Base-by-base conservation (phyloP, 371 early-diverging fungal genomes). In the Mucor velutinosus region DNA sequence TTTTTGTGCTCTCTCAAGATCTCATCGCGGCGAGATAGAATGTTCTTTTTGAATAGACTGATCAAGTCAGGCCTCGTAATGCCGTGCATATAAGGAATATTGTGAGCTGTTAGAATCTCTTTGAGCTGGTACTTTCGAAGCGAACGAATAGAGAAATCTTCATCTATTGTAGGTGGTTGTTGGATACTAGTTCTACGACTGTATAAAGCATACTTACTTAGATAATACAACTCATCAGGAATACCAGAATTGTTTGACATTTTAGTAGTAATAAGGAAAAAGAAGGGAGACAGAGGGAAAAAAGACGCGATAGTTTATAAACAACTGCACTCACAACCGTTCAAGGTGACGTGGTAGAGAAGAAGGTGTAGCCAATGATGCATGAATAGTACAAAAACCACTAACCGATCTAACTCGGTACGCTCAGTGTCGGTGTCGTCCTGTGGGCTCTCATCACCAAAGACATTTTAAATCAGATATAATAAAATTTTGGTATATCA, bases 41-140 rank as follows among this genome's bases (percentile, higher is more conserved):
- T 60, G 5, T 72, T 19, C 19, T 61, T 47, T 33, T 63, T 64
- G 33, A 72, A 72, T 5, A 64, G 12, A 2, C 51, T 32, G 19
- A 68, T 53, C 10, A 72, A 35, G 2, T 68, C 65, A 1, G 14
- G 11, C 14, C 62, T 51, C 7, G 41, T 56, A 11, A 57, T 56
- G 33, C 32, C 56, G 4, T 59, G 45, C 15, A 53, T n/a, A 8
- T 67, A 56, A 10, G 68, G 57, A 14, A 72, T 55, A 10, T 61
- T 14, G 23, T 72, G 64, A 2, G 60, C 15, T 2, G 33, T 17
- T 6, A 72, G 21, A 21, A 72, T 72, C 6, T 72, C 68, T 25
- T 68, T 58, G 2, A 72, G 30, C 35, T 72, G 68, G 32, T 56
- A 58, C n/a, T 65, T 72, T 33, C 68, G 64, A 4, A 68, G 58